Evolutionary conservation across 306 rosid genomes (phyloP).

Genomic region (Begonia peltatifolia): DNA sequence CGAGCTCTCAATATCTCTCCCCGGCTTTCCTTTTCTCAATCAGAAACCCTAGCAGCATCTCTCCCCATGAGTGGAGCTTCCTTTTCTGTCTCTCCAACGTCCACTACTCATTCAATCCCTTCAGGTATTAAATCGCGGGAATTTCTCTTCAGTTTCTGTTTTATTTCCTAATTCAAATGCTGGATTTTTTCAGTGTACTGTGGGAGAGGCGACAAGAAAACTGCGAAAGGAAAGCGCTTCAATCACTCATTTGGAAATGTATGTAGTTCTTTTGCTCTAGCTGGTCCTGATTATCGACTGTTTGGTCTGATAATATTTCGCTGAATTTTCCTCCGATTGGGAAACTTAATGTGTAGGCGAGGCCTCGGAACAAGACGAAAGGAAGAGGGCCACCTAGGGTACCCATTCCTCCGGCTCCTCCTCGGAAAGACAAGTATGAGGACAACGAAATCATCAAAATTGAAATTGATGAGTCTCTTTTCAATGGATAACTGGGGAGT

Average conservation of each 20-base stretch:
- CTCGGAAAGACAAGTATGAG: slow-evolving; percentile 53
- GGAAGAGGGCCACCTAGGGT: slow-evolving; percentile 75
- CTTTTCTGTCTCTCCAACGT: slow-evolving; percentile 21
- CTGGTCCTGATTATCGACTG: neutral
- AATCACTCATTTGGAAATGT: slow-evolving; percentile 71
- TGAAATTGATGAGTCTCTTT: slow-evolving; percentile 54
- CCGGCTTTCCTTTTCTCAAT: slow-evolving; percentile 51
- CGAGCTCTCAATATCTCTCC: slow-evolving; percentile 20
- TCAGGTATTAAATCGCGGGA: slow-evolving; percentile 25
- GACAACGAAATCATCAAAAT: slow-evolving; percentile 43
- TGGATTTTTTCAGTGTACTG: slow-evolving; percentile 34
- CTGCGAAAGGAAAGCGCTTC: slow-evolving; percentile 74
- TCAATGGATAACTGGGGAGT: slow-evolving; percentile 12
- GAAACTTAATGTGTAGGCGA: slow-evolving; percentile 27
- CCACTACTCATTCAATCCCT: slow-evolving; percentile 19
- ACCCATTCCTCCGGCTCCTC: slow-evolving; percentile 30
- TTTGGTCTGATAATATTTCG: neutral
- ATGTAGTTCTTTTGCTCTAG: neutral
- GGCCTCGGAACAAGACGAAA: slow-evolving; percentile 63
- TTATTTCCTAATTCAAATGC: slow-evolving; percentile 3
- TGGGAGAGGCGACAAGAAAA: slow-evolving; percentile 80
- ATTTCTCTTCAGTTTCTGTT: neutral
- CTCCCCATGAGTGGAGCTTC: slow-evolving; percentile 16
- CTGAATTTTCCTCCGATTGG: neutral
- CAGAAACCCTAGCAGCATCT: slow-evolving; percentile 33